These are phyloP conservation scores for Lasiosphaeria ovina DNA, from an alignment of 495 filamentous ascomycete genomes.

Conservation along the genomic window DNA sequence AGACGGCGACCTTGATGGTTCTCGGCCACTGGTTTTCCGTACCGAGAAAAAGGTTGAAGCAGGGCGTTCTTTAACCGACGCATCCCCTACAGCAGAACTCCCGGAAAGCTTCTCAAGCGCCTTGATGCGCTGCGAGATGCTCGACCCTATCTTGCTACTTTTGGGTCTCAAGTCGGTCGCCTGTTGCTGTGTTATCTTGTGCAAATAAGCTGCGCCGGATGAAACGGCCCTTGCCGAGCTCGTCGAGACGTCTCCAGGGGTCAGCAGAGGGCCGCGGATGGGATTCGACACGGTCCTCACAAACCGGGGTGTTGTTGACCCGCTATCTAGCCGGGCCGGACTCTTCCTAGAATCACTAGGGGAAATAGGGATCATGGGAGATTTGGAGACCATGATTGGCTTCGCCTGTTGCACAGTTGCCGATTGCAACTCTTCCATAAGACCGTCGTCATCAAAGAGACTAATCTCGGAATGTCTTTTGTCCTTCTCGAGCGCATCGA, in stretches of 20 bases:
- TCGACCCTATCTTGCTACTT: conserved; percentile 78
- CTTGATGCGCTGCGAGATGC: conserved; percentile 87
- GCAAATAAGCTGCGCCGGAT: conserved; percentile 46
- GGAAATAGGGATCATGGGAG: conserved; percentile 70
- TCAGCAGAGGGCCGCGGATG: conserved; percentile 41
- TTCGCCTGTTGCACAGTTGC: conserved; percentile 82
- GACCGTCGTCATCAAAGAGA: conserved; percentile 76
- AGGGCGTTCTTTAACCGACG: conserved; percentile 31
- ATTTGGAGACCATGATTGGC: conserved; percentile 77
- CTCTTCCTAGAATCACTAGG: conserved; percentile 39
- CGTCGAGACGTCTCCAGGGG: conserved; percentile 38
- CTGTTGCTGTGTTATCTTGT: conserved; percentile 45
- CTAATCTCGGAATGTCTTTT: conserved; percentile 60
- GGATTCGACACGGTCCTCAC: conserved; percentile 49
- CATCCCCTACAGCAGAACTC: conserved; percentile 24
- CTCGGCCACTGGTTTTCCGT: conserved; percentile 42
- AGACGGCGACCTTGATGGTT: conserved; percentile 45
- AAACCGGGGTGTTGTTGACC: conserved; percentile 18
- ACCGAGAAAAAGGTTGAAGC: conserved; percentile 53
- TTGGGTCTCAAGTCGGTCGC: conserved; percentile 55
- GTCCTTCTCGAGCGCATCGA: conserved; percentile 40
- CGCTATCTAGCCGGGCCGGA: conserved; percentile 29
- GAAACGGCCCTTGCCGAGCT: conserved; percentile 45
- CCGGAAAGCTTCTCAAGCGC: conserved; percentile 74
- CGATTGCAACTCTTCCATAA: conserved; percentile 84